Percentiles rank a stretch among this genome's conserved stretches.
Conservation (phyloP, 192 early-diverging fungal species). For the Spinellus fusiger region DNA sequence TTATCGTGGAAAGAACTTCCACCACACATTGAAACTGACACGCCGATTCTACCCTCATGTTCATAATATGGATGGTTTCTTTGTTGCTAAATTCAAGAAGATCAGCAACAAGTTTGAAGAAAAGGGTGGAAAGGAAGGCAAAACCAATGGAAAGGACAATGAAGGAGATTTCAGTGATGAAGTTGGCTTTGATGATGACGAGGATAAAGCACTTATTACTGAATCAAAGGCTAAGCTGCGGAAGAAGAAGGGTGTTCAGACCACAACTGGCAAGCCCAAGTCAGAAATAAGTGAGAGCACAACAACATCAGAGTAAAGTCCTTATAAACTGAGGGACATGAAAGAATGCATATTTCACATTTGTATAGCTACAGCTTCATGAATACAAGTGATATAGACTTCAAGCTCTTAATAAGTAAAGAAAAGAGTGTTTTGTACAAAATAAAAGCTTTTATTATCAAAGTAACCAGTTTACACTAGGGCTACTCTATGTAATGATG, state of each 20-base stretch:
- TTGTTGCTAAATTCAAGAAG: conserved; percentile 96
- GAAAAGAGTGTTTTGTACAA: too few species aligned
- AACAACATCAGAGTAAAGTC: not conserved
- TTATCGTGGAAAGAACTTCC: conserved; percentile 87
- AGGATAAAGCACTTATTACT: conserved; percentile 53
- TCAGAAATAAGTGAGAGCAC: not conserved
- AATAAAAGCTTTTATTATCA: too few species aligned
- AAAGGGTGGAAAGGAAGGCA: conserved; percentile 36
- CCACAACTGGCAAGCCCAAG: not conserved
- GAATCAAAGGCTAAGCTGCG: conserved; percentile 17
- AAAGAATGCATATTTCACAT: not conserved
- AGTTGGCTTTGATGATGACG: conserved; percentile 53
- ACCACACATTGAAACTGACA: conserved; percentile 73
- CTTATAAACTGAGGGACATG: conserved; percentile 1
- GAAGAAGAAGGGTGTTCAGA: not conserved
- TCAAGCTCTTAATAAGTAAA: too few species aligned
- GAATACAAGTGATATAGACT: too few species aligned
- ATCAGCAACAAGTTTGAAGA: conserved; percentile 75
- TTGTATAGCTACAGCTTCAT: too few species aligned
- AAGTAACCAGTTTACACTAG: too few species aligned
- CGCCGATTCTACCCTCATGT: conserved; percentile 94
- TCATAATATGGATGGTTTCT: conserved; percentile 99
- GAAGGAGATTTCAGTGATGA: conserved; percentile 33
- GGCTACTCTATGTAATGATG: too few species aligned
- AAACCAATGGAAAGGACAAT: conserved; percentile 24